Conservation (phyloP, 495 filamentous ascomycete species). For the Pseudevernia furfuracea region DNA sequence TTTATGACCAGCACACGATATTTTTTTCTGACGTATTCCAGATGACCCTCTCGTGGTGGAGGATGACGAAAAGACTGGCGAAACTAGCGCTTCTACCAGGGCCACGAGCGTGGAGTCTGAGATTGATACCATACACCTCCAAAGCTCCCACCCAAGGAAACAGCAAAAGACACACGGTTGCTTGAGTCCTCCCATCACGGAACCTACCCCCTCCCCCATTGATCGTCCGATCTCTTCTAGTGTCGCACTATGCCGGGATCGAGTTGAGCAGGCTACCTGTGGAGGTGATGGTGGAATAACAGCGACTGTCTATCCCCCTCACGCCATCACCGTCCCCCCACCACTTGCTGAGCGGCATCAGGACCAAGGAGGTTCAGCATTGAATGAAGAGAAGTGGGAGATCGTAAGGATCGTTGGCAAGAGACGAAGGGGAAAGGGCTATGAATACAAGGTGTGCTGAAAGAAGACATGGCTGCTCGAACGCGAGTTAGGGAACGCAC, state of each 20-base stretch:
- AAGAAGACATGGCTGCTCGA: conserved; percentile 7
- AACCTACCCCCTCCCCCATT: conserved; percentile 1
- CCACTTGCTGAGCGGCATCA: neutral
- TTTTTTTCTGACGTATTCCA: too few species aligned
- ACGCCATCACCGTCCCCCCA: neutral
- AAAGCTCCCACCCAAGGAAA: conserved; percentile 13
- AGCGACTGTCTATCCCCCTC: neutral
- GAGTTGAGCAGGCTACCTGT: neutral
- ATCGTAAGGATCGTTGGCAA: neutral
- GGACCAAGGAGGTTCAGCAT: neutral
- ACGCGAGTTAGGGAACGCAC: conserved; percentile 9
- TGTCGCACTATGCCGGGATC: too few species aligned
- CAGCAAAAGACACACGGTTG: conserved; percentile 10
- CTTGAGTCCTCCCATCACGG: conserved; percentile 4
- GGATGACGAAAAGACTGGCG: neutral
- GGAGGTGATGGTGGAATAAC: conserved; percentile 3
- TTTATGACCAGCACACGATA: too few species aligned
- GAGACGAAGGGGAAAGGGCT: conserved; percentile 7
- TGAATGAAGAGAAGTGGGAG: conserved; percentile 8
- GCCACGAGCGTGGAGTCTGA: conserved; percentile 4
- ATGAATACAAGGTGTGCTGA: conserved; percentile 14
- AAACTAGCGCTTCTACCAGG: conserved; percentile 10
- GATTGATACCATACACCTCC: conserved; percentile 8
- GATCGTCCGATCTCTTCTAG: neutral
- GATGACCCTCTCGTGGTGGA: conserved; percentile 10